Evolutionary conservation across 2,329 filamentous ascomycete genomes (phyloP).

Genomic region (Curvularia spicifera): DNA sequence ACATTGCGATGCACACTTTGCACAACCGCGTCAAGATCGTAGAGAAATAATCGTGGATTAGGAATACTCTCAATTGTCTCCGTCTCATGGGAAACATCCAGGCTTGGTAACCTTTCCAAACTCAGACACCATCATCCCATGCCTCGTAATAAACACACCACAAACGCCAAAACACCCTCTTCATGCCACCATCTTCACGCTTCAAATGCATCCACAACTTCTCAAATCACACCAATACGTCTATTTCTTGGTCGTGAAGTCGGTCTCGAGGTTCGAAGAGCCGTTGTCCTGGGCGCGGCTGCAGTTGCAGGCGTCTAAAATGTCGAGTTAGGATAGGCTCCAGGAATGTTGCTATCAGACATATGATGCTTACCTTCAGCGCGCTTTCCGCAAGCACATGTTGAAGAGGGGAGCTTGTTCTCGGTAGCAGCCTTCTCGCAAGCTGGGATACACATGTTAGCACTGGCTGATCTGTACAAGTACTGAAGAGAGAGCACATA

Average conservation of each 20-base stretch:
- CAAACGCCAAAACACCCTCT: constrained; percentile 19
- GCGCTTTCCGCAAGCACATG: constrained; percentile 80
- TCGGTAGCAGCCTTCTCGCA: constrained; percentile 79
- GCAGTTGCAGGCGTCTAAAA: constrained; percentile 71
- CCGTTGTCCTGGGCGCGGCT: constrained; percentile 72
- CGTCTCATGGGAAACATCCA: not conserved
- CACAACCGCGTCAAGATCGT: not conserved
- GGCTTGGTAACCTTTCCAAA: not conserved
- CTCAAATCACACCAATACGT: not conserved
- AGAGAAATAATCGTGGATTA: not conserved
- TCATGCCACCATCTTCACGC: constrained; percentile 15
- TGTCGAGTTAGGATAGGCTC: constrained; percentile 6
- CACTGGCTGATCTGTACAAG: constrained; percentile 6
- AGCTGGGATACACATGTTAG: constrained; percentile 39
- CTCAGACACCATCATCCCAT: not conserved
- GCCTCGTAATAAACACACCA: not conserved
- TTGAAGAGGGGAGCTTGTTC: constrained; percentile 71
- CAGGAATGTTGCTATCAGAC: not conserved
- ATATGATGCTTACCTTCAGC: constrained; percentile 63
- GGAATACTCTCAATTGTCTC: not conserved
- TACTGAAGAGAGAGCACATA: constrained; percentile 31
- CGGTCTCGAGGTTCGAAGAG: constrained; percentile 73
- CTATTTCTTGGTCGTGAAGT: constrained; percentile 77
- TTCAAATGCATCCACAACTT: constrained; percentile 4
- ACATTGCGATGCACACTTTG: not conserved